These are phyloP conservation scores for Collybia sp. DNA, from an alignment of 768 basidiomycete species.

Conservation along the genomic window DNA sequence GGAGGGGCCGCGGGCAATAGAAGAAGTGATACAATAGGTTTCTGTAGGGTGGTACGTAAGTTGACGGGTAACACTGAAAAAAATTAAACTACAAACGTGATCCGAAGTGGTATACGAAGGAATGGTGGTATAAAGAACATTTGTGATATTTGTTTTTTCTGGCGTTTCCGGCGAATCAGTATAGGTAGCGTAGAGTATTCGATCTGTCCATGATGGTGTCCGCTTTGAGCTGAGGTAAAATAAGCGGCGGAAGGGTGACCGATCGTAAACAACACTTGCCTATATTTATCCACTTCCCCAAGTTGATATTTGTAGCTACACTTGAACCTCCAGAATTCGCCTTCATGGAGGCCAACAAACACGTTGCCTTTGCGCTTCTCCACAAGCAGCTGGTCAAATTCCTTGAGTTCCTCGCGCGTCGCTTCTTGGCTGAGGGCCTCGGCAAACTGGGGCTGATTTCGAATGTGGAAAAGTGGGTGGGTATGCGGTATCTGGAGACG, in stretches of 20 bases:
- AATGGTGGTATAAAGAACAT: slow-evolving; percentile 73
- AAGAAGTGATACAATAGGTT: slow-evolving; percentile 81
- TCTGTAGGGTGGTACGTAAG: slow-evolving; percentile 40
- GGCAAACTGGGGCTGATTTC: slow-evolving; percentile 28
- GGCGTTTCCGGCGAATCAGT: slow-evolving; percentile 54
- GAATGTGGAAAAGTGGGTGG: slow-evolving; percentile 37
- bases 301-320: slow-evolving; percentile 87
- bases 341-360: slow-evolving; percentile 75
- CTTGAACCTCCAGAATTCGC: slow-evolving; percentile 86
- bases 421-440: slow-evolving; percentile 43
- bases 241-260: background rate
- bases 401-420: slow-evolving; percentile 55
- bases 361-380: slow-evolving; percentile 62
- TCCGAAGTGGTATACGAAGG: slow-evolving; percentile 87
- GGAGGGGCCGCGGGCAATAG: slow-evolving; percentile 50
- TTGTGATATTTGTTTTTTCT: slow-evolving; percentile 50
- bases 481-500: slow-evolving; percentile 62
- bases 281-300: slow-evolving; percentile 80
- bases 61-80: background rate
- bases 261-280: slow-evolving; percentile 32
- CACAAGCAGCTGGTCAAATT: slow-evolving; percentile 66
- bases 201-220: slow-evolving; percentile 89
- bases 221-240: slow-evolving; percentile 50
- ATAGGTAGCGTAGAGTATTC: slow-evolving; percentile 80
- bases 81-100: slow-evolving; percentile 51